Evolutionary conservation across 2,329 filamentous ascomycete species (phyloP).

Genomic region (Eutypa lata): DNA sequence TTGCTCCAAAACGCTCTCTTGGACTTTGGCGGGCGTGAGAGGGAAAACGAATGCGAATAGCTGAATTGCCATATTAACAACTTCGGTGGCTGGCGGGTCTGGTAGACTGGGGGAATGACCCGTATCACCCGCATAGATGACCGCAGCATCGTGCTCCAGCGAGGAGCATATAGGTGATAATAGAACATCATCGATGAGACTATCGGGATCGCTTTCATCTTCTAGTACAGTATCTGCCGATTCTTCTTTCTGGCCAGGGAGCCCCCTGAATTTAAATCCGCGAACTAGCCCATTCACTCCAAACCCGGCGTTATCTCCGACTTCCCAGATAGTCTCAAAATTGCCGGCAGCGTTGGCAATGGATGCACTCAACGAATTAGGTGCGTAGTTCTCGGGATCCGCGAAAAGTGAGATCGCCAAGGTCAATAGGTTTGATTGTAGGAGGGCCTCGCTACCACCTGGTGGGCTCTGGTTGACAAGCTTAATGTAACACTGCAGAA

Average conservation of each 20-base stretch:
- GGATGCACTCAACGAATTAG: constrained; percentile 81
- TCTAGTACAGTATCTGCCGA: constrained; percentile 39
- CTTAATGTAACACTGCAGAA: constrained; percentile 92
- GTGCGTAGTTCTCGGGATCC: constrained; percentile 83
- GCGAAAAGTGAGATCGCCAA: constrained; percentile 89
- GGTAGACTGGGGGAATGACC: constrained; percentile 50
- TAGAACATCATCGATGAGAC: constrained; percentile 59
- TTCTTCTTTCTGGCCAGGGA: constrained; percentile 66
- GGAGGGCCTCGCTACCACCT: constrained; percentile 77
- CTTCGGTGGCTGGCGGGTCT: constrained; percentile 85
- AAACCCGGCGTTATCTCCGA: constrained; percentile 91
- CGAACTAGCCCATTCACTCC: constrained; percentile 83
- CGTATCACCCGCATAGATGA: constrained; percentile 64
- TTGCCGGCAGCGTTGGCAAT: constrained; percentile 87
- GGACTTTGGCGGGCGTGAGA: constrained; percentile 83
- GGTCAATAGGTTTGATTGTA: constrained; percentile 88
- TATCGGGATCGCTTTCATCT: constrained; percentile 59
- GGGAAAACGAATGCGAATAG: constrained; percentile 90
- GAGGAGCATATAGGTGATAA: constrained; percentile 75
- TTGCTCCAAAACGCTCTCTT: constrained; percentile 94
- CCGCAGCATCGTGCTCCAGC: constrained; percentile 83
- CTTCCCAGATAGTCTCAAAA: constrained; percentile 94
- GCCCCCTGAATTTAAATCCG: constrained; percentile 68
- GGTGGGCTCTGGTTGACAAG: constrained; percentile 84
- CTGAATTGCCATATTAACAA: constrained; percentile 90